phyloP scores from a whole-genome alignment of 768 basidiomycete genomes.

The Lentinus brumalis region DNA sequence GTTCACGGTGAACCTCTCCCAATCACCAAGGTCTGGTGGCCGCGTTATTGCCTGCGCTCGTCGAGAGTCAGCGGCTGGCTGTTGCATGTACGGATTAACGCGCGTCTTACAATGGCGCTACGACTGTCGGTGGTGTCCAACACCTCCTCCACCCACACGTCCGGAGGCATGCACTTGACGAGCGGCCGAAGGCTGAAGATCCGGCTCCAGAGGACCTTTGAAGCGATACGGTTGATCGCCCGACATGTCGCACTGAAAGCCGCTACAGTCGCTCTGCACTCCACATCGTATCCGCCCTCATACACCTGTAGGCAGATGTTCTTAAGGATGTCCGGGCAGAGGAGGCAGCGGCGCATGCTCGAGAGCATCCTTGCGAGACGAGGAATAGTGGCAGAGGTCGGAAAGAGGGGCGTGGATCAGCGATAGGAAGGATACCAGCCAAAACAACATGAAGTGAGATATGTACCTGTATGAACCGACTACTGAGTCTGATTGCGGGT shows the following conservation, averaged over 20 bases:
- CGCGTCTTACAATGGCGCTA: conserved; percentile 10
- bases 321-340: conserved; percentile 7
- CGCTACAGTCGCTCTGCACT: conserved; percentile 13
- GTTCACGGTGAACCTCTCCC: conserved; percentile 10
- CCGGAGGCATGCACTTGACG: conserved; percentile 15
- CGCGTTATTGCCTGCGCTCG: conserved; percentile 7
- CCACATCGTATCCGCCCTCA: conserved; percentile 17
- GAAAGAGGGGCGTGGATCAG: background rate
- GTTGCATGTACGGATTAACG: background rate
- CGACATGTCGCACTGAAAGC: conserved; percentile 13
- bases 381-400: background rate
- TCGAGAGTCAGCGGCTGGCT: background rate
- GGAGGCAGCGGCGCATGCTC: background rate
- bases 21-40: conserved; percentile 10
- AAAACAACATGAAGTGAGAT: background rate
- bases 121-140: background rate
- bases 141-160: conserved; percentile 11
- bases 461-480: background rate
- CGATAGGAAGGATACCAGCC: background rate
- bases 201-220: conserved; percentile 15
- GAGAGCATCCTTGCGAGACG: background rate
- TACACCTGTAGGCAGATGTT: conserved; percentile 19
- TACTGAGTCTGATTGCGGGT: background rate
- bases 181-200: conserved; percentile 18
- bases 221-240: conserved; percentile 6